These are phyloP conservation scores for Bruguiera gymnorhiza DNA, from an alignment of 345 rosid genomes.

Conservation along the genomic window DNA sequence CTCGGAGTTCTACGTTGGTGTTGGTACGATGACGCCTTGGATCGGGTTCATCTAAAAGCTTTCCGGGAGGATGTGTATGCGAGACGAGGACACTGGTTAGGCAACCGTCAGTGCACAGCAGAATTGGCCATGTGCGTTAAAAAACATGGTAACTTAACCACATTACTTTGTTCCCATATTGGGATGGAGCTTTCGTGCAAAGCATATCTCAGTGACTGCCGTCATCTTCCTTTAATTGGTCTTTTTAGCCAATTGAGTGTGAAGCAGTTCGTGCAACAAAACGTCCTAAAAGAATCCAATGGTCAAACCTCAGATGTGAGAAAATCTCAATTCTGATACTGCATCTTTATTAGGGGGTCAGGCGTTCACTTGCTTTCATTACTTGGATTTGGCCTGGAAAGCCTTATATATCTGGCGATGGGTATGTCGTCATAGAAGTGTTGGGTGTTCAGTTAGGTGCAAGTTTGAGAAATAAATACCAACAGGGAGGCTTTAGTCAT, in stretches of 20 bases:
- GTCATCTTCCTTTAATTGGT: neutral
- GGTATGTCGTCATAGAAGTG: neutral
- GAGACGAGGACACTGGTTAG: no score
- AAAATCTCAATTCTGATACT: conserved; percentile 8
- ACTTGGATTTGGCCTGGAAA: neutral
- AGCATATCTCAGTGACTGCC: no score
- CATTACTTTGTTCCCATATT: no score
- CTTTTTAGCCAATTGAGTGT: neutral
- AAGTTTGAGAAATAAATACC: neutral
- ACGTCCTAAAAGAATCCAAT: neutral
- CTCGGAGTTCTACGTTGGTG: no score
- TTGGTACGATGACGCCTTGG: no score
- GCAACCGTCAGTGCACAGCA: no score
- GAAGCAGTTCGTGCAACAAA: neutral
- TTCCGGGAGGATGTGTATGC: no score
- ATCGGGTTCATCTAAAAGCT: no score
- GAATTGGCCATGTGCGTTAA: no score
- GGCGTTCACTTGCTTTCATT: conserved; percentile 15
- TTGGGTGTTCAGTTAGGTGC: neutral
- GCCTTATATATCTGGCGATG: neutral
- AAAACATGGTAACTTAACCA: no score
- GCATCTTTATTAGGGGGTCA: conserved; percentile 16
- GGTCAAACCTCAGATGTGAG: neutral
- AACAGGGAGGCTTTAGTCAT: neutral
- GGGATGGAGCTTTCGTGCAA: no score